Evolutionary conservation across 257 asterid genomes (phyloP).

Genomic region (Gardenia jasminoides): DNA sequence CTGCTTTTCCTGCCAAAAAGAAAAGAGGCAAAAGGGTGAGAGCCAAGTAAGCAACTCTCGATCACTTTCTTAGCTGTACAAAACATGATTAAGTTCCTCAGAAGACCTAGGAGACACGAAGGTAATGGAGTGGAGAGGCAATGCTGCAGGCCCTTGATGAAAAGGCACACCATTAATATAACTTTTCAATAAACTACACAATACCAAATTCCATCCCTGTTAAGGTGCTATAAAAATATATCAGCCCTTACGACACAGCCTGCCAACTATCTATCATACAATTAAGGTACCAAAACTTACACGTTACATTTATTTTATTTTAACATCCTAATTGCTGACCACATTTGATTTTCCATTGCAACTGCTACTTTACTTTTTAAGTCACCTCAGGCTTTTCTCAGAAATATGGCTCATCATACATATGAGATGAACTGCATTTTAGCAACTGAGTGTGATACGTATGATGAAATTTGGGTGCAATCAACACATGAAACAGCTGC

Average conservation of each 20-base stretch:
- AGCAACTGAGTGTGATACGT: not conserved
- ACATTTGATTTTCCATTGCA: too few species aligned
- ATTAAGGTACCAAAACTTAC: too few species aligned
- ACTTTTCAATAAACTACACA: too few species aligned
- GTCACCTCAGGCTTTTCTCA: too few species aligned
- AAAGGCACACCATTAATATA: not conserved
- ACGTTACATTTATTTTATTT: too few species aligned
- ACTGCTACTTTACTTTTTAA: too few species aligned
- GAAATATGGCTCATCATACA: too few species aligned
- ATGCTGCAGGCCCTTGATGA: not conserved
- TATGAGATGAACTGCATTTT: not conserved
- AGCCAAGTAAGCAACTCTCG: not conserved
- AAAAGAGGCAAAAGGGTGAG: not conserved
- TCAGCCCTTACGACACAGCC: too few species aligned
- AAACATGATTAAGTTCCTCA: not conserved
- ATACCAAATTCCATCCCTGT: too few species aligned
- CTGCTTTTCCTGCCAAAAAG: conserved; percentile 3
- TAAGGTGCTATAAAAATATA: too few species aligned
- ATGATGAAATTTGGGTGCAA: not conserved
- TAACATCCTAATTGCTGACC: not conserved
- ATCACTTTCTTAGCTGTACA: not conserved
- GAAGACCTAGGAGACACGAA: not conserved
- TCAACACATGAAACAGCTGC: not conserved
- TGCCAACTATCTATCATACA: too few species aligned
- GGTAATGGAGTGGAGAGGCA: not conserved